These are phyloP conservation scores for Bonia amplexicaulis DNA, from an alignment of 176 grass and related monocot genomes.

Conservation along the genomic window DNA sequence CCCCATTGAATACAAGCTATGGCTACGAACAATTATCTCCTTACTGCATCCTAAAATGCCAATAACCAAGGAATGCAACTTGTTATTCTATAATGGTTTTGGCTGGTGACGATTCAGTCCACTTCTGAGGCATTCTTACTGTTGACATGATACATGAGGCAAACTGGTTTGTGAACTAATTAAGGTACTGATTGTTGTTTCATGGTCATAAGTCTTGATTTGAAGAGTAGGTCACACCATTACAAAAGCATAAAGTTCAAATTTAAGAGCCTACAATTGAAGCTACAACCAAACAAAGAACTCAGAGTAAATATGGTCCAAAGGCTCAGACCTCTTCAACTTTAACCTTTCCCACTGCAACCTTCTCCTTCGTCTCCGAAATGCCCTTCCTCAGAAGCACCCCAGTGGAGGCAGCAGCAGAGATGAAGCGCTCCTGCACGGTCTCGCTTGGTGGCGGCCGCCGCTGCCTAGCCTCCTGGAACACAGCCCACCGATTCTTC, in stretches of 20 bases:
- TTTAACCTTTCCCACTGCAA: constrained; percentile 92
- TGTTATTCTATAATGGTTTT: background rate
- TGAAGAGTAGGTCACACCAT: background rate
- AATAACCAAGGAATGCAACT: background rate
- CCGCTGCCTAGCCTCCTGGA: constrained; percentile 75
- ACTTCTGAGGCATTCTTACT: background rate
- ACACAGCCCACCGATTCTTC: constrained; percentile 71
- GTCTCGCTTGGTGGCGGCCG: constrained; percentile 55
- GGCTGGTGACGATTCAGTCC: background rate
- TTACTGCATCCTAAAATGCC: background rate
- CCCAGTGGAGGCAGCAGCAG: constrained; percentile 73
- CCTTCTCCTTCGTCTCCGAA: constrained; percentile 90
- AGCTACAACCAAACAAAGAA: background rate
- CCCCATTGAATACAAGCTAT: background rate
- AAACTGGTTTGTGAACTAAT: background rate
- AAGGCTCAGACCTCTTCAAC: constrained; percentile 75
- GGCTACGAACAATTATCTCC: background rate
- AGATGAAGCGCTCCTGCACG: constrained; percentile 80
- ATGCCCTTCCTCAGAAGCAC: constrained; percentile 82
- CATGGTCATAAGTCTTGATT: background rate
- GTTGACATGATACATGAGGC: background rate
- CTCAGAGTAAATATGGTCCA: background rate
- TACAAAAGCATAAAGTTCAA: background rate
- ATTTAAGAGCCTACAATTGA: background rate
- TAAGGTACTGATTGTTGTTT: background rate